Percentiles rank a stretch among this genome's conserved stretches.
Evolutionary conservation across 2,329 filamentous ascomycete species (phyloP).

Genomic region (Rhynchosporium secalis): DNA sequence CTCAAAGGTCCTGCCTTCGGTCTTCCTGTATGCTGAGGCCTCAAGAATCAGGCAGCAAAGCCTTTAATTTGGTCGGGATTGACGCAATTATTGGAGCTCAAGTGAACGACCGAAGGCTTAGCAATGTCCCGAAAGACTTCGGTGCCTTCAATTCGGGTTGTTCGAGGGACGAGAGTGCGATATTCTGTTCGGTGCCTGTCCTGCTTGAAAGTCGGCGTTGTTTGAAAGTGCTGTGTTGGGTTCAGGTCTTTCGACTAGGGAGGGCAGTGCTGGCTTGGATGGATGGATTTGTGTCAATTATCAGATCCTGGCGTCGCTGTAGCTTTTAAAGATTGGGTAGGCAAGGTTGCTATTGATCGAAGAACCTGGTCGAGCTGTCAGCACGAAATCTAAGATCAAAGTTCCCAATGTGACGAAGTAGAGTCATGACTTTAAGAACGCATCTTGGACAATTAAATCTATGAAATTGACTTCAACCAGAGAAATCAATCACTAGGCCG

Average conservation of each 20-base stretch:
- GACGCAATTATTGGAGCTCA: not conserved
- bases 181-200: not conserved
- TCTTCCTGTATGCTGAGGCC: not conserved
- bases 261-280: not conserved
- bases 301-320: not conserved
- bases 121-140: not conserved
- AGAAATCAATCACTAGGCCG: not conserved
- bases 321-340: not conserved
- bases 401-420: not conserved
- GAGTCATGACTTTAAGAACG: not conserved
- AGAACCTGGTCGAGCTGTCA: not conserved
- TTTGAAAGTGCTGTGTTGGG: not conserved
- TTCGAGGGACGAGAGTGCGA: not conserved
- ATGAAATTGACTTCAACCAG: not conserved
- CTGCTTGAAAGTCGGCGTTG: not conserved
- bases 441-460: not conserved
- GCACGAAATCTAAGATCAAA: not conserved
- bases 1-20: not conserved
- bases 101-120: not conserved
- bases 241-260: slow-evolving; percentile 3
- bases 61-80: not conserved
- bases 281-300: not conserved
- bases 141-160: not conserved
- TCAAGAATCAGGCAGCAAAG: not conserved
- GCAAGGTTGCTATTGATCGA: not conserved